Evolutionary conservation across 2,329 filamentous ascomycete species (phyloP).

Genomic region (Penicillium sp.): DNA sequence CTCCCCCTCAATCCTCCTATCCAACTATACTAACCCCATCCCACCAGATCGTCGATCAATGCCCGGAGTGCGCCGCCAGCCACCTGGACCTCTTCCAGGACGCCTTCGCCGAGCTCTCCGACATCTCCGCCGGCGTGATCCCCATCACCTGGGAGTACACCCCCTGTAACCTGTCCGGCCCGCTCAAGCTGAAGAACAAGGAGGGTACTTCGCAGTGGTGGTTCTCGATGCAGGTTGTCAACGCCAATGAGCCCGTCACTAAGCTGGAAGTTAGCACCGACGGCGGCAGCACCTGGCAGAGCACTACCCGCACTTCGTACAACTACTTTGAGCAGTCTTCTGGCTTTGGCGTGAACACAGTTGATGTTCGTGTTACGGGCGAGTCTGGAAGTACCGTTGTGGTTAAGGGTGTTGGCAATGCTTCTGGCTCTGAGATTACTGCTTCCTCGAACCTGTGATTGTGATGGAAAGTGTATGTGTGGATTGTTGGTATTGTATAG

Average conservation of each 20-base stretch:
- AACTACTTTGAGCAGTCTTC: constrained; percentile 64
- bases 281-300: constrained; percentile 59
- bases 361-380: constrained; percentile 60
- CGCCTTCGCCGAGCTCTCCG: constrained; percentile 53
- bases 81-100: constrained; percentile 59
- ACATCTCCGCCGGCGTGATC: constrained; percentile 51
- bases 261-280: constrained; percentile 64
- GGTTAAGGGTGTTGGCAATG: constrained; percentile 51
- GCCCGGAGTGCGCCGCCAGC: constrained; percentile 56
- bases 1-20: neutral
- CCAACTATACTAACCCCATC: neutral
- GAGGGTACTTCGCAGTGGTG: constrained; percentile 50
- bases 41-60: constrained; percentile 58
- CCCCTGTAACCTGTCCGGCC: constrained; percentile 53
- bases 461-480: neutral
- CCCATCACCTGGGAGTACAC: constrained; percentile 53
- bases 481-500: neutral
- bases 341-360: constrained; percentile 57
- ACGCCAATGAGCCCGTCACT: constrained; percentile 59
- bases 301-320: constrained; percentile 56
- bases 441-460: constrained; percentile 29
- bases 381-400: constrained; percentile 53
- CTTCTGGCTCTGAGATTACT: constrained; percentile 21
- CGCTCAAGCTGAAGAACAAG: constrained; percentile 57
- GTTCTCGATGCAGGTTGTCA: constrained; percentile 67